phyloP scores from a whole-genome alignment of 2,329 filamentous ascomycete genomes.

The Fusarium sp. region DNA sequence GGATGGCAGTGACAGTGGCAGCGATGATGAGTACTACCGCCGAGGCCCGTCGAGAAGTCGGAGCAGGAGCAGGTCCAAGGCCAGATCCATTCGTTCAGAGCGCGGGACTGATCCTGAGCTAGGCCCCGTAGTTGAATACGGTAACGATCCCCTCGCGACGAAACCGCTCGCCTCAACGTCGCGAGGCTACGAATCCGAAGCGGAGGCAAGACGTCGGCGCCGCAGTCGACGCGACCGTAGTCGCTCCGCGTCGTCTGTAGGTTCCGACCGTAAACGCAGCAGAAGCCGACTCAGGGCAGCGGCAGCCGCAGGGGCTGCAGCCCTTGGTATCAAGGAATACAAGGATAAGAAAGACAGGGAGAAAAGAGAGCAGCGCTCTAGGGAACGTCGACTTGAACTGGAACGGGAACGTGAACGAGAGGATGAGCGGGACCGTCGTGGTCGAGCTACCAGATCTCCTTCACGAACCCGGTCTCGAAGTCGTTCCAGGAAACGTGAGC shows the following conservation, averaged over 20 bases:
- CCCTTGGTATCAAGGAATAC: constrained; percentile 73
- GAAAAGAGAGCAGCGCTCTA: constrained; percentile 54
- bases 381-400: constrained; percentile 49
- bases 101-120: constrained; percentile 73
- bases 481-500: constrained; percentile 50
- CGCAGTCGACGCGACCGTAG: constrained; percentile 57
- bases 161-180: constrained; percentile 54
- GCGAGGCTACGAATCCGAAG: constrained; percentile 63
- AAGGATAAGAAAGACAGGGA: constrained; percentile 59
- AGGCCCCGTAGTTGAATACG: constrained; percentile 76
- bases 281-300: constrained; percentile 67
- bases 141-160: constrained; percentile 67
- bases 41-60: constrained; percentile 55
- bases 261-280: constrained; percentile 63
- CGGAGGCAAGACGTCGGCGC: constrained; percentile 59
- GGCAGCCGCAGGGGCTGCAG: constrained; percentile 71
- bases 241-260: constrained; percentile 50
- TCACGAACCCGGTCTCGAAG: constrained; percentile 38
- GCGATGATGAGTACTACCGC: constrained; percentile 55
- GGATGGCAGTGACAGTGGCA: constrained; percentile 56
- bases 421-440: constrained; percentile 35
- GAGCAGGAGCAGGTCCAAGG: constrained; percentile 65
- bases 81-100: constrained; percentile 65
- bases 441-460: constrained; percentile 50
- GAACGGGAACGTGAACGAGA: constrained; percentile 43